phyloP scores from a whole-genome alignment of 2,329 filamentous ascomycete species.

The Diaporthe sp. region DNA sequence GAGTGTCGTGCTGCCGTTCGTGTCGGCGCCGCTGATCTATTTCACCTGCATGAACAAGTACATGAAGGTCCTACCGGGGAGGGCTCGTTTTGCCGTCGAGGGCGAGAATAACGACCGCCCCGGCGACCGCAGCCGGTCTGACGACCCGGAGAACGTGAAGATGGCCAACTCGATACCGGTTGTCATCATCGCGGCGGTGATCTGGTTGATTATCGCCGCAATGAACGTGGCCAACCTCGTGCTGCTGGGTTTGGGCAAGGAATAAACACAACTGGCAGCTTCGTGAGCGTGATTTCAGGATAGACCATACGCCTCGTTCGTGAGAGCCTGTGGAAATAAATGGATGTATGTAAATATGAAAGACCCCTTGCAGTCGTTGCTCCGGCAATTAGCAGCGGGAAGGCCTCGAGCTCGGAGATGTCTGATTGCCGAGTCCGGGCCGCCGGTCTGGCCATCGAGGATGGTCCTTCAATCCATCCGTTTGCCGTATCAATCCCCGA shows the following conservation, averaged over 20 bases:
- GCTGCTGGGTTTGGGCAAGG: slow-evolving; percentile 60
- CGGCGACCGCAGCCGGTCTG: slow-evolving; percentile 67
- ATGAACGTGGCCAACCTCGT: slow-evolving; percentile 79
- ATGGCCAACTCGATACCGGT: slow-evolving; percentile 83
- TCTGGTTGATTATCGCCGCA: slow-evolving; percentile 76
- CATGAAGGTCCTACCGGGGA: slow-evolving; percentile 77
- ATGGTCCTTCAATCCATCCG: neutral
- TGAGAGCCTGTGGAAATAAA: neutral
- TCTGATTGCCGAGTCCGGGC: slow-evolving; percentile 25
- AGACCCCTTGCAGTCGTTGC: neutral
- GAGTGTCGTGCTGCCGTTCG: slow-evolving; percentile 84
- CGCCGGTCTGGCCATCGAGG: neutral
- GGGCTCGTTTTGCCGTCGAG: slow-evolving; percentile 51
- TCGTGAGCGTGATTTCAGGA: neutral
- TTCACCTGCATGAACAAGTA: slow-evolving; percentile 85
- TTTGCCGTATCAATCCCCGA: neutral
- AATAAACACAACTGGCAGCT: neutral
- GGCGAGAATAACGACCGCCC: slow-evolving; percentile 42
- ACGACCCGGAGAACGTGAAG: slow-evolving; percentile 64
- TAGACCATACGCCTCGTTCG: neutral
- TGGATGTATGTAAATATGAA: neutral
- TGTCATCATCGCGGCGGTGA: slow-evolving; percentile 51
- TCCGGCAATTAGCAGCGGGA: neutral
- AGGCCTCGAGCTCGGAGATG: neutral
- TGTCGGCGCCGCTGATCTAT: slow-evolving; percentile 86